Evolutionary conservation across 2,329 filamentous ascomycete species (phyloP).

Genomic region (Paraphoma chrysanthemicola): DNA sequence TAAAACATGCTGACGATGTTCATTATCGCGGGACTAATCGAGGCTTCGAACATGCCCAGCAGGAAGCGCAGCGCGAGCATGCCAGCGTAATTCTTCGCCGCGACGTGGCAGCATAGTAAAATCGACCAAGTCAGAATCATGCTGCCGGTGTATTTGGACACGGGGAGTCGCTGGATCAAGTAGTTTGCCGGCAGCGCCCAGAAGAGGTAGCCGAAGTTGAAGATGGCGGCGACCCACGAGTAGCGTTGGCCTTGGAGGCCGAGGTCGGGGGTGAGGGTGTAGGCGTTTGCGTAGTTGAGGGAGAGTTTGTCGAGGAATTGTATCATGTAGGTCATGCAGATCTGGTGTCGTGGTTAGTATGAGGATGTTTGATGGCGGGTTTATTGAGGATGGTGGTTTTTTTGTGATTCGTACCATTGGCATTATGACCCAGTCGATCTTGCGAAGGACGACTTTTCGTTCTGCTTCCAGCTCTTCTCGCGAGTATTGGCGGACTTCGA

Average conservation of each 20-base stretch:
- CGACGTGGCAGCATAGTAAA: constrained; percentile 52
- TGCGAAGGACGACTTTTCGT: constrained; percentile 49
- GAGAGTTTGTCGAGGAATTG: constrained; percentile 56
- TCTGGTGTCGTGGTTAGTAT: constrained; percentile 22
- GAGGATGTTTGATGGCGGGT: not conserved
- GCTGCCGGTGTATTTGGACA: constrained; percentile 45
- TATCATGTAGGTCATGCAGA: constrained; percentile 53
- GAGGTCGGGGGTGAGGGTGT: constrained; percentile 46
- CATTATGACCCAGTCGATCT: constrained; percentile 57
- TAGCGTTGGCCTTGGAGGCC: constrained; percentile 47
- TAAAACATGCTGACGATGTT: constrained; percentile 50
- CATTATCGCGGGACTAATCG: constrained; percentile 45
- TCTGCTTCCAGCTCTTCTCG: constrained; percentile 54
- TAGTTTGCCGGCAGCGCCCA: constrained; percentile 51
- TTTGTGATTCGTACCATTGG: constrained; percentile 47
- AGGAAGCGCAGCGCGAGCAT: constrained; percentile 44
- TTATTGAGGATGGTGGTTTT: not conserved
- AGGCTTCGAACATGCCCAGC: constrained; percentile 48
- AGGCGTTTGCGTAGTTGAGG: constrained; percentile 51
- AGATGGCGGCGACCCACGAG: constrained; percentile 52
- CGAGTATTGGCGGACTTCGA: constrained; percentile 53
- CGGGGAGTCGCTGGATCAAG: constrained; percentile 46
- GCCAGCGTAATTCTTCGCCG: constrained; percentile 46
- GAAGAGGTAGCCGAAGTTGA: constrained; percentile 55
- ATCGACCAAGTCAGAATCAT: constrained; percentile 55